Evolutionary conservation across 148 eudicot species (phyloP).

Genomic region (Vaccinium macrocarpon): DNA sequence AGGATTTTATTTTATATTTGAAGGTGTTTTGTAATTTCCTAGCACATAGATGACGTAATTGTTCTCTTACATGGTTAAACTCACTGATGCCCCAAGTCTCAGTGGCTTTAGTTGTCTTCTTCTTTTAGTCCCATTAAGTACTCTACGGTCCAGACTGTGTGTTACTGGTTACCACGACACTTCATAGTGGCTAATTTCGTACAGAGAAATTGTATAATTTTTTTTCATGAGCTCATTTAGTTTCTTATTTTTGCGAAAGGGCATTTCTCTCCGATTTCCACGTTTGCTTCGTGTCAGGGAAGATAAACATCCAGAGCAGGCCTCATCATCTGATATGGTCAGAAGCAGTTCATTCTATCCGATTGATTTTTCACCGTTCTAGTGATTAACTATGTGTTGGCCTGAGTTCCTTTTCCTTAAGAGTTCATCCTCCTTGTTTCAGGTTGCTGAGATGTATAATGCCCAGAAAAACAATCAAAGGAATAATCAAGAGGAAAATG

Average conservation of each 20-base stretch:
- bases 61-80: not conserved
- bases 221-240: not conserved
- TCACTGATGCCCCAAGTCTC: not conserved
- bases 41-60: not conserved
- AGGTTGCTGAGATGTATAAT: slow-evolving; percentile 87
- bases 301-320: slow-evolving; percentile 84
- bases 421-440: slow-evolving; percentile 20
- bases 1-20: not conserved
- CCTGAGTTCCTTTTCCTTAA: not conserved
- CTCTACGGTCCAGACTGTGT: not conserved
- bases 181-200: not conserved
- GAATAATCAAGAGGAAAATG: slow-evolving; percentile 51
- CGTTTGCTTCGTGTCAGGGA: slow-evolving; percentile 80
- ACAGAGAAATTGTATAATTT: not conserved
- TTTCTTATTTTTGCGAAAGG: slow-evolving; percentile 33
- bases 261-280: slow-evolving; percentile 92
- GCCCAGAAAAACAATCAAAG: slow-evolving; percentile 60
- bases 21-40: not conserved
- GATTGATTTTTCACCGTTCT: not conserved
- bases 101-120: not conserved
- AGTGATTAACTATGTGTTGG: not conserved
- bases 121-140: not conserved
- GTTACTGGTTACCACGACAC: no score
- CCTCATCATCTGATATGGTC: slow-evolving; percentile 86
- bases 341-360: not conserved